Evolutionary conservation across 495 filamentous ascomycete species (phyloP).

Genomic region (Glonium stellatum): DNA sequence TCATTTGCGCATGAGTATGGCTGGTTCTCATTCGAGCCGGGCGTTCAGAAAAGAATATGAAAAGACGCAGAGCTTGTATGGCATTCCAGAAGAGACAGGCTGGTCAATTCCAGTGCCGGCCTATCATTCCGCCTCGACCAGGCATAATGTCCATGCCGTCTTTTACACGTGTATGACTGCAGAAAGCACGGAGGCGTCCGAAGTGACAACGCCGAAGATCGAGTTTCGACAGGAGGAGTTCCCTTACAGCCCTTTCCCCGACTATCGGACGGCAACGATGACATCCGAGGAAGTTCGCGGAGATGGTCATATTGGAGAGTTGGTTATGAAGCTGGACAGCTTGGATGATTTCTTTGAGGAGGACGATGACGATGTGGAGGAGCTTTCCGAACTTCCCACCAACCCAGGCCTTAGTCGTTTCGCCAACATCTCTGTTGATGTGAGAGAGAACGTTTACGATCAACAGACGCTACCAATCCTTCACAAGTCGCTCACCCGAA

Average conservation of each 20-base stretch:
- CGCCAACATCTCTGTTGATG: conserved; percentile 46
- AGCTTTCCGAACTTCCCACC: conserved; percentile 49
- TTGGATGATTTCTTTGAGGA: conserved; percentile 93
- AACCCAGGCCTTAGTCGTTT: conserved; percentile 32
- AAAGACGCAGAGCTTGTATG: conserved; percentile 86
- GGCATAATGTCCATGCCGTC: conserved; percentile 89
- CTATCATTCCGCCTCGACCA: conserved; percentile 72
- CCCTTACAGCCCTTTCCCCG: conserved; percentile 68
- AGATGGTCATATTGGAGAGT: conserved; percentile 72
- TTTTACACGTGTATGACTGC: conserved; percentile 78
- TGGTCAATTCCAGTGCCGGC: conserved; percentile 96
- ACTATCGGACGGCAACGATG: conserved; percentile 78
- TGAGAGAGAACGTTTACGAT: conserved; percentile 81
- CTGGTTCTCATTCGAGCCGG: conserved; percentile 62
- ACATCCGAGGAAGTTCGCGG: conserved; percentile 76
- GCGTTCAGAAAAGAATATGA: conserved; percentile 90
- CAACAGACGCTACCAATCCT: conserved; percentile 89
- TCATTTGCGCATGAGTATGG: conserved; percentile 96
- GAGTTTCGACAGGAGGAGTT: conserved; percentile 91
- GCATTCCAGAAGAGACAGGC: conserved; percentile 89
- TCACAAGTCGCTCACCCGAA: conserved; percentile 68
- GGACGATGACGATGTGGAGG: conserved; percentile 41
- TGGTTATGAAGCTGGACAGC: conserved; percentile 84
- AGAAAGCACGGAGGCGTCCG: conserved; percentile 48
- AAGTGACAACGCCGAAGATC: conserved; percentile 73